phyloP scores from a whole-genome alignment of 352 stramenopile species.

The Pythium myriotylum region DNA sequence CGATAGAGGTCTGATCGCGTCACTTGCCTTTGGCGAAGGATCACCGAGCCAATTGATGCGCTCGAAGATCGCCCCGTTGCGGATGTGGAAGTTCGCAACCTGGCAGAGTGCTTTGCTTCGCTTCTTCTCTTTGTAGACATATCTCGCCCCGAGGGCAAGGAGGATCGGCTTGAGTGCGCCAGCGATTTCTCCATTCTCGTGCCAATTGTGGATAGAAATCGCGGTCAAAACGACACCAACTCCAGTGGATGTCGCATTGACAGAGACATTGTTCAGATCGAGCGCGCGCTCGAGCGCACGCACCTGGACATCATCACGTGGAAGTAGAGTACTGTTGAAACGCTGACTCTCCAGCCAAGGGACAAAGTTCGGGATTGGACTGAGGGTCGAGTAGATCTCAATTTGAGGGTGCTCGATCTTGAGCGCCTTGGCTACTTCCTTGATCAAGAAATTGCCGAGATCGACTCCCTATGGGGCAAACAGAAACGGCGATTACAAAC shows the following conservation, averaged over 20 bases:
- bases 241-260: background rate
- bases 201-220: conserved; percentile 56
- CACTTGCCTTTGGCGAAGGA: conserved; percentile 68
- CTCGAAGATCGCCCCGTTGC: conserved; percentile 86
- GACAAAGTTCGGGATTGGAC: conserved; percentile 93
- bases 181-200: conserved; percentile 39
- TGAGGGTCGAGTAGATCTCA: conserved; percentile 93
- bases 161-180: conserved; percentile 62
- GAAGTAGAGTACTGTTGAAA: conserved; percentile 39
- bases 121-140: conserved; percentile 86
- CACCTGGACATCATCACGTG: conserved; percentile 28
- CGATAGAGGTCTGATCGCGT: background rate
- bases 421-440: conserved; percentile 90
- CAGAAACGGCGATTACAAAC: background rate
- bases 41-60: conserved; percentile 85
- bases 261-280: background rate
- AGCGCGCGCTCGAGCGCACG: conserved; percentile 35
- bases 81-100: conserved; percentile 86
- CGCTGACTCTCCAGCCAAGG: conserved; percentile 91
- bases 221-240: conserved; percentile 37
- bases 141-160: conserved; percentile 60
- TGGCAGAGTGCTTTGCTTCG: conserved; percentile 79
- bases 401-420: conserved; percentile 69
- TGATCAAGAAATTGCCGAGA: conserved; percentile 96
- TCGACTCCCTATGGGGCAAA: conserved; percentile 81